Evolutionary conservation across 2,329 filamentous ascomycete species (phyloP), one percentile per base, ranked within the genome.

Genomic region (Aulographum hederae): DNA sequence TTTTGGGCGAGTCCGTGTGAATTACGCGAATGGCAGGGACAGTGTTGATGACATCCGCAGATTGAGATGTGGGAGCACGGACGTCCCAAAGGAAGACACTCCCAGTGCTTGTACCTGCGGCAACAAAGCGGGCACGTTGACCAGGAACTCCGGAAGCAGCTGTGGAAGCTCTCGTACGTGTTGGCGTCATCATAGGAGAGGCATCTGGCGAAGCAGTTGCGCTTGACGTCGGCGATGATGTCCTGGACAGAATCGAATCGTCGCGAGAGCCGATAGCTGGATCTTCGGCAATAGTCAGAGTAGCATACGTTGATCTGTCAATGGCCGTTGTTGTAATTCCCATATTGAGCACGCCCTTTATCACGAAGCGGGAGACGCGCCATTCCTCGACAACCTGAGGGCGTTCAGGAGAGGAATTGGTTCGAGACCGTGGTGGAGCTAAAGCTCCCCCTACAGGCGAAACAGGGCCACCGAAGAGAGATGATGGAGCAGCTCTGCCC

Each of bases 1-100:
- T 73, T 46, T 82, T 69, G 0, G 86, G 84, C 0, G 86, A 95
- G 28, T 92, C 82, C 0, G 89, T 95, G 43, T 85, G 73, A 28
- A 95, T 85, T 31, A 78, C 63, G 18, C 82, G 73, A n/a, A 91
- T 47, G 1, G 86, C 80, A 10, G 66, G 58, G 27, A 92, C 57
- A 4, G 58, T 61, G 38, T 76, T 75, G 18, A 59, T 50, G 3
- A 68, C 51, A 27, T 66, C 61, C 1, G 61, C 41, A 42, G 63
- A 69, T 2, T 56, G 61, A 2, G 73, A 61, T 13, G 65, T 51
- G 6, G 67, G 57, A 18, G 77, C 73, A 33, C 89, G 76, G 43
- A 80, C 67, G 46, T 98, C 78, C 84, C 85, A 98, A 1, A 92
- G 53, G 5, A 89, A 53, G 5, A 95, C 61, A n/a, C 62, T 62